These are phyloP conservation scores for Herpotrichia juniperi DNA, from an alignment of 2,329 filamentous ascomycete species.

Conservation along the genomic window DNA sequence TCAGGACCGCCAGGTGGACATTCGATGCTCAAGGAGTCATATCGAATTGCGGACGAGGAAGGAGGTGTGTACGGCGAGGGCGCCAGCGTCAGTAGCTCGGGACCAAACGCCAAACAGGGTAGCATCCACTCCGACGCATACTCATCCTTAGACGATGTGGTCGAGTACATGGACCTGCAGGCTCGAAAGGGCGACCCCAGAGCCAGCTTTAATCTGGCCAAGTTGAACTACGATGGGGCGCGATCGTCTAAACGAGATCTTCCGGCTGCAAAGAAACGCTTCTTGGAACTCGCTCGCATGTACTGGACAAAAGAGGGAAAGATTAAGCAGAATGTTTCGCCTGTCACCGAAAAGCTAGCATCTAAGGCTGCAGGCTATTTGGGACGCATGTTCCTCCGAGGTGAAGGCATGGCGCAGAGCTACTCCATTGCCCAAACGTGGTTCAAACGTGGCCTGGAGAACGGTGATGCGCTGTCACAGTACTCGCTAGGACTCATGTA, in stretches of 20 bases:
- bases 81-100: conserved; percentile 87
- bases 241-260: conserved; percentile 76
- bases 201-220: conserved; percentile 83
- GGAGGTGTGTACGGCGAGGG: conserved; percentile 96
- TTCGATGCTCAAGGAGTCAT: conserved; percentile 76
- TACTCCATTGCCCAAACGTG: conserved; percentile 77
- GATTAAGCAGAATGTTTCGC: conserved; percentile 70
- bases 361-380: conserved; percentile 86
- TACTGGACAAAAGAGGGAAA: conserved; percentile 86
- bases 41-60: conserved; percentile 85
- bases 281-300: conserved; percentile 76
- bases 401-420: conserved; percentile 82
- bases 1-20: conserved; percentile 90
- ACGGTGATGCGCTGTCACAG: conserved; percentile 82
- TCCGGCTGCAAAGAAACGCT: conserved; percentile 77
- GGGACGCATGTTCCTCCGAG: conserved; percentile 86
- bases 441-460: conserved; percentile 79
- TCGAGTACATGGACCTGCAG: conserved; percentile 92
- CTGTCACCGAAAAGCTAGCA: conserved; percentile 76
- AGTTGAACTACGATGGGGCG: conserved; percentile 87
- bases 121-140: conserved; percentile 79
- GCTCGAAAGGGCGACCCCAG: conserved; percentile 88
- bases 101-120: conserved; percentile 77
- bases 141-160: conserved; percentile 87
- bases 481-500: conserved; percentile 85